A percentile compares a stretch with the other conserved stretches of the same genome.
phyloP scores from a whole-genome alignment of 768 basidiomycete species.

The Termitomyces sp. region DNA sequence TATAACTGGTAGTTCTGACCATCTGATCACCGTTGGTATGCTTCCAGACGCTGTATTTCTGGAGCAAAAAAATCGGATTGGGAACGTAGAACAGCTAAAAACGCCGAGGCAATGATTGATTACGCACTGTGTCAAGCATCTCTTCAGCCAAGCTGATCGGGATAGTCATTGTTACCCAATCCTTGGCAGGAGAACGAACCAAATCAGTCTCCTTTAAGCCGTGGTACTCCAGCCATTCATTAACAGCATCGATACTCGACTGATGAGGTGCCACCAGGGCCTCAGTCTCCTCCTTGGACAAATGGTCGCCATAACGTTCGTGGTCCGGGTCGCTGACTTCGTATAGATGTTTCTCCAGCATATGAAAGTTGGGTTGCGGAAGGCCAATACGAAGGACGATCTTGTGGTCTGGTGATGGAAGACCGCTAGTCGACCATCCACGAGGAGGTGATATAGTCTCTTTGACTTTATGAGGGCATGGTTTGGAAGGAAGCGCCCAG shows the following conservation, averaged over 20 bases:
- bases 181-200: constrained; percentile 55
- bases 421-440: constrained; percentile 39
- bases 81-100: neutral
- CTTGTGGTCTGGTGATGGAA: constrained; percentile 37
- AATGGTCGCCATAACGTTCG: constrained; percentile 45
- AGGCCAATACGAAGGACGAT: constrained; percentile 56
- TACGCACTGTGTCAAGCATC: constrained; percentile 63
- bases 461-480: constrained; percentile 14
- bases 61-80: neutral
- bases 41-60: constrained; percentile 63
- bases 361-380: constrained; percentile 43
- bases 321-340: constrained; percentile 57
- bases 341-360: constrained; percentile 45
- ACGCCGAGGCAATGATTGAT: neutral
- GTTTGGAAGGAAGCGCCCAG: constrained; percentile 4
- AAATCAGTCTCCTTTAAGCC: constrained; percentile 45
- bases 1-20: constrained; percentile 65
- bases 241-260: constrained; percentile 46
- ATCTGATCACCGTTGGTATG: constrained; percentile 50
- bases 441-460: constrained; percentile 26
- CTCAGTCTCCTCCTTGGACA: constrained; percentile 65
- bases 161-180: constrained; percentile 61
- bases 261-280: constrained; percentile 52
- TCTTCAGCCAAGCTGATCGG: constrained; percentile 57
- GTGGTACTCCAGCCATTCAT: constrained; percentile 55